Conservation (phyloP, 305 asterid species). For the Petunia hybrid region DNA sequence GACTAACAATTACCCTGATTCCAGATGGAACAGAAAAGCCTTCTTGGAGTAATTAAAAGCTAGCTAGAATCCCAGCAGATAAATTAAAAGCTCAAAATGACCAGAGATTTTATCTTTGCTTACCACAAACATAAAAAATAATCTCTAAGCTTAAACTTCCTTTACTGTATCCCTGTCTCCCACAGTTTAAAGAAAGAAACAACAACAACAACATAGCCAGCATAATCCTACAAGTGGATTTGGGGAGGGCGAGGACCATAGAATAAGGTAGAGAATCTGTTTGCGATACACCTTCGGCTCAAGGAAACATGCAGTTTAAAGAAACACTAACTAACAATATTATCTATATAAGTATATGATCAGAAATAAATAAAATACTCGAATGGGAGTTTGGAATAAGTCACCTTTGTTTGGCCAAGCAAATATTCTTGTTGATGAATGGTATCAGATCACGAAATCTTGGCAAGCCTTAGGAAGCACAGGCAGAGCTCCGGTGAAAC, state of each 20-base stretch:
- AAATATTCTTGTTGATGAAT: background rate
- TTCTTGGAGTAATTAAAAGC: background rate
- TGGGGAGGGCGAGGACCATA: too few species aligned
- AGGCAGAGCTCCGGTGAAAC: slow-evolving; percentile 35
- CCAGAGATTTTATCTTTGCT: background rate
- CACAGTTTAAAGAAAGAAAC: background rate
- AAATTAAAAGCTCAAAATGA: background rate
- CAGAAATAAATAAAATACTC: too few species aligned
- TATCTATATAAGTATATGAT: too few species aligned
- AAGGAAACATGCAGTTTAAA: too few species aligned
- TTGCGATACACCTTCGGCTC: too few species aligned
- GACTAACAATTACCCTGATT: background rate
- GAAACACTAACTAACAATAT: too few species aligned
- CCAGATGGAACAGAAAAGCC: background rate
- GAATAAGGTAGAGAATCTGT: too few species aligned
- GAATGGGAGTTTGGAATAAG: background rate
- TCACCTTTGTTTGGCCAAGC: background rate
- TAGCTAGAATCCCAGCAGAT: background rate
- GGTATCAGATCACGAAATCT: slow-evolving; percentile 25
- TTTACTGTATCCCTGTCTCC: background rate
- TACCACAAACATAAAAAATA: background rate
- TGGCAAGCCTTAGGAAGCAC: slow-evolving; percentile 36
- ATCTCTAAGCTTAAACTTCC: background rate
- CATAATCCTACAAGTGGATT: too few species aligned
- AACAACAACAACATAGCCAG: too few species aligned